Percentiles rank a stretch among this genome's conserved stretches.
Conservation (phyloP, 2,329 filamentous ascomycete species). For the Orbilia ellipsospora region DNA sequence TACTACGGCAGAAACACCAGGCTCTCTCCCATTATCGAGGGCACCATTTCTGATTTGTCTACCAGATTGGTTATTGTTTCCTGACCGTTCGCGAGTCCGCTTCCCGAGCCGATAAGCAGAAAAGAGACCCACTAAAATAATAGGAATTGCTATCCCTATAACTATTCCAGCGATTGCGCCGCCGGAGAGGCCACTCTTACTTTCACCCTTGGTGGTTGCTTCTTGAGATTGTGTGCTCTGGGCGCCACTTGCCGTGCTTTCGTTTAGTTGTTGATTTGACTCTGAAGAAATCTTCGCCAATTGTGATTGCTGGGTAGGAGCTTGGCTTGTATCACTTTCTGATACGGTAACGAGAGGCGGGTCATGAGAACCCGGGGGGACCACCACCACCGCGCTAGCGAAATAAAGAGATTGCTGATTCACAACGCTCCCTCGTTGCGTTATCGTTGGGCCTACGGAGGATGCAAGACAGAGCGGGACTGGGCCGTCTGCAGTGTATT, state of each 20-base stretch:
- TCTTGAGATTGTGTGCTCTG: constrained; percentile 9
- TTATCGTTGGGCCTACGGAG: constrained; percentile 36
- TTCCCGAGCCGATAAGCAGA: constrained; percentile 31
- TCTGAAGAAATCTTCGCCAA: background rate
- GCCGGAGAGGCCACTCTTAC: constrained; percentile 12
- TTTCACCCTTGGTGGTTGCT: background rate
- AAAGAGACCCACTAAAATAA: constrained; percentile 26
- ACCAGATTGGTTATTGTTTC: background rate
- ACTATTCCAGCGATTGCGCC: constrained; percentile 40
- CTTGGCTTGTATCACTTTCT: background rate
- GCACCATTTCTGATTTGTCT: background rate
- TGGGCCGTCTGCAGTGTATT: constrained; percentile 29
- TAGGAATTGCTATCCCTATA: constrained; percentile 16
- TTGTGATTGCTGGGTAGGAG: background rate
- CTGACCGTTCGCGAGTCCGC: background rate
- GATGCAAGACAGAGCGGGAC: constrained; percentile 37
- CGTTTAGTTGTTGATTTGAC: background rate
- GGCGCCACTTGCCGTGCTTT: background rate
- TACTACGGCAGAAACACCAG: constrained; percentile 1
- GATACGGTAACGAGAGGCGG: constrained; percentile 3
- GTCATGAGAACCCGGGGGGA: constrained; percentile 6
- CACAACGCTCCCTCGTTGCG: constrained; percentile 20
- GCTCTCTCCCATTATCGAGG: constrained; percentile 17
- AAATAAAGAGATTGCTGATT: constrained; percentile 45
- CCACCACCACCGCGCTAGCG: constrained; percentile 35